Conservation (phyloP, 2,329 filamentous ascomycete species). For the Apiospora arundinis region DNA sequence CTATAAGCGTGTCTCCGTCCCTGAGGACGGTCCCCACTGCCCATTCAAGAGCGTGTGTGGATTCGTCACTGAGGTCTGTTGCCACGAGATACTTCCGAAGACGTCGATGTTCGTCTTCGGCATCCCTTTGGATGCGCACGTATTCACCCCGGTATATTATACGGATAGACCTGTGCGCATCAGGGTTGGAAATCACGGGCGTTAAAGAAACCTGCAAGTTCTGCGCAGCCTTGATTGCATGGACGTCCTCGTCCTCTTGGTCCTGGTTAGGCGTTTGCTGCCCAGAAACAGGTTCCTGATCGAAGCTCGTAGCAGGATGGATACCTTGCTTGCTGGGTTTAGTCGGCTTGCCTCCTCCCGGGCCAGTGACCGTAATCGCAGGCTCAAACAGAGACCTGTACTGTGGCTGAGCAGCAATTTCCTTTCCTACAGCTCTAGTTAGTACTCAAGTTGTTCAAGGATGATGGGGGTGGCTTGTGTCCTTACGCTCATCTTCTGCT, state of each 20-base stretch:
- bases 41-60: slow-evolving; percentile 95
- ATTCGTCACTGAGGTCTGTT: slow-evolving; percentile 92
- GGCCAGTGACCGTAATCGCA: slow-evolving; percentile 68
- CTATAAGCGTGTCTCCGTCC: slow-evolving; percentile 91
- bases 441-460: slow-evolving; percentile 32
- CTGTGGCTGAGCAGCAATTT: slow-evolving; percentile 61
- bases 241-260: slow-evolving; percentile 76
- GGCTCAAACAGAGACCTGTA: slow-evolving; percentile 73
- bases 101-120: slow-evolving; percentile 77
- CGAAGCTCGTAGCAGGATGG: slow-evolving; percentile 86
- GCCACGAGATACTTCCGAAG: slow-evolving; percentile 94
- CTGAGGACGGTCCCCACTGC: slow-evolving; percentile 93
- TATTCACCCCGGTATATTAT: slow-evolving; percentile 93
- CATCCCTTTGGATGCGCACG: slow-evolving; percentile 74
- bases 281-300: slow-evolving; percentile 65
- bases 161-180: slow-evolving; percentile 81
- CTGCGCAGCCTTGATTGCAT: slow-evolving; percentile 87
- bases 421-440: slow-evolving; percentile 49
- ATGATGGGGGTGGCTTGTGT: not conserved
- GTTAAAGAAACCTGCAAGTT: slow-evolving; percentile 83
- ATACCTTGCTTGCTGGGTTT: slow-evolving; percentile 61
- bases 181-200: slow-evolving; percentile 75
- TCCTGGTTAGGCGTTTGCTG: slow-evolving; percentile 75
- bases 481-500: slow-evolving; percentile 80
- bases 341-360: slow-evolving; percentile 64